phyloP scores from a whole-genome alignment of 2,329 filamentous ascomycete species.

The Epichloe sibirici region DNA sequence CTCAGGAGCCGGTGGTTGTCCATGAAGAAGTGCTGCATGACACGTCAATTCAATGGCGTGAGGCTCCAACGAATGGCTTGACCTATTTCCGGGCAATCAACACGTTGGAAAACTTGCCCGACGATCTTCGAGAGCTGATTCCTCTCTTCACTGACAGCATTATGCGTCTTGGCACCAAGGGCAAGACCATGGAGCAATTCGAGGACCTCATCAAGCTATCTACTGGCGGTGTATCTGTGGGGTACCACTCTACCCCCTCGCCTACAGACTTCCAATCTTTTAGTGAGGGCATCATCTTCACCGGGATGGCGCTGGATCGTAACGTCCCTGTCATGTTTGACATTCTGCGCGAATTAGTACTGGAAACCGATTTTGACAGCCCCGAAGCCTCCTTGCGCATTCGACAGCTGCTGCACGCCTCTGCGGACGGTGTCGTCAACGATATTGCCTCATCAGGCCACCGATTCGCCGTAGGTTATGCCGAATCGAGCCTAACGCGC shows the following conservation, averaged over 20 bases:
- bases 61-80: conserved; percentile 86
- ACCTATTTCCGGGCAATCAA: conserved; percentile 94
- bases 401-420: conserved; percentile 72
- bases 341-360: conserved; percentile 64
- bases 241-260: conserved; percentile 71
- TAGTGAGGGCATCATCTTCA: conserved; percentile 72
- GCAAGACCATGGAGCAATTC: conserved; percentile 83
- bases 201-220: conserved; percentile 95
- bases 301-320: conserved; percentile 77
- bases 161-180: conserved; percentile 83
- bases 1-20: conserved; percentile 48
- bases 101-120: conserved; percentile 63
- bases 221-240: conserved; percentile 79
- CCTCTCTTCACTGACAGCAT: conserved; percentile 87
- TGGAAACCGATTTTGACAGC: conserved; percentile 83
- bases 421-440: conserved; percentile 82
- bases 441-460: conserved; percentile 86
- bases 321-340: conserved; percentile 89
- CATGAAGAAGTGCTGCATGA: conserved; percentile 54
- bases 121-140: conserved; percentile 72
- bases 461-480: conserved; percentile 70
- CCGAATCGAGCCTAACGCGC: conserved; percentile 65
- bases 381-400: conserved; percentile 72
- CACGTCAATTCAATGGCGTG: conserved; percentile 73
- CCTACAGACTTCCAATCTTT: conserved; percentile 58